Percentiles rank a stretch among this genome's conserved stretches.
These are phyloP conservation scores for Globisporangium nunn DNA, from an alignment of 352 stramenopile genomes.

Conservation along the genomic window DNA sequence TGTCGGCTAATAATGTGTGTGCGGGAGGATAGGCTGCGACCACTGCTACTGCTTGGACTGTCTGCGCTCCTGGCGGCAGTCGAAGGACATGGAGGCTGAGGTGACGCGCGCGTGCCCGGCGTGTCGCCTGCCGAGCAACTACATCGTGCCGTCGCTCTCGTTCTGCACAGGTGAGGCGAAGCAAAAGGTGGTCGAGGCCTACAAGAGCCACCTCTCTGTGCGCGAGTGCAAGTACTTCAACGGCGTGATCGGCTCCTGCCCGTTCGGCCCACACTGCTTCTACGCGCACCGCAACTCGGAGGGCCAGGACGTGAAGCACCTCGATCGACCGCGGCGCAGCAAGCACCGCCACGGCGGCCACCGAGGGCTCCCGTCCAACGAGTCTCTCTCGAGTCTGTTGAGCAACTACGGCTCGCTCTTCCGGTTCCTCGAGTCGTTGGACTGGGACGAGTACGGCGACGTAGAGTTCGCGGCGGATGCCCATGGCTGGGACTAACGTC, in stretches of 20 bases:
- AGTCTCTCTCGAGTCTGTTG: slow-evolving; percentile 37
- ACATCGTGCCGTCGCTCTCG: slow-evolving; percentile 71
- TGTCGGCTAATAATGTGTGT: neutral
- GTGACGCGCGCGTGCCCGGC: slow-evolving; percentile 60
- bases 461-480: slow-evolving; percentile 8
- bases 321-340: slow-evolving; percentile 33
- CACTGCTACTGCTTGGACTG: slow-evolving; percentile 79
- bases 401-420: slow-evolving; percentile 61
- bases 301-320: slow-evolving; percentile 57
- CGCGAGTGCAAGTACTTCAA: slow-evolving; percentile 82
- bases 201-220: slow-evolving; percentile 68
- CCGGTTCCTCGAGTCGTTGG: slow-evolving; percentile 52
- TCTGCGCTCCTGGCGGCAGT: slow-evolving; percentile 59
- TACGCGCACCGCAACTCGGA: slow-evolving; percentile 60
- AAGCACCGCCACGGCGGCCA: slow-evolving; percentile 3
- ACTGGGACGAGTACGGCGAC: slow-evolving; percentile 39
- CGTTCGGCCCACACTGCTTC: slow-evolving; percentile 68
- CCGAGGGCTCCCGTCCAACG: slow-evolving; percentile 1
- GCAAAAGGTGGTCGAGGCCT: slow-evolving; percentile 41
- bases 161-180: slow-evolving; percentile 68
- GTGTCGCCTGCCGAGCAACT: slow-evolving; percentile 61
- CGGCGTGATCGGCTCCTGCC: slow-evolving; percentile 54
- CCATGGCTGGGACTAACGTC: neutral
- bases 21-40: slow-evolving; percentile 31
- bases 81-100: slow-evolving; percentile 67